These are phyloP conservation scores for Jacaranda mimosifolia DNA, from an alignment of 257 asterid species.

Conservation along the genomic window DNA sequence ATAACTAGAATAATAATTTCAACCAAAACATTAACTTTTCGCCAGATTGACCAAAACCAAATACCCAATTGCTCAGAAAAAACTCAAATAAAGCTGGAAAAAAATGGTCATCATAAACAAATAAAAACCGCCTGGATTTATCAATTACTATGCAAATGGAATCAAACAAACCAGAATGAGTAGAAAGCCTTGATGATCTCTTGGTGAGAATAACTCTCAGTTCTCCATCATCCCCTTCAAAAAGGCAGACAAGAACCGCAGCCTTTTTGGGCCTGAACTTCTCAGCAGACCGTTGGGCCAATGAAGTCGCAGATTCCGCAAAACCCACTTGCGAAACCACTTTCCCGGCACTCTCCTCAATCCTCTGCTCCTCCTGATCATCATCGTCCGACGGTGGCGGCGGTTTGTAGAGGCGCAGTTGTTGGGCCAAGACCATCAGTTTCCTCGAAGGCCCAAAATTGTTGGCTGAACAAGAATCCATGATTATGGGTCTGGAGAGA, in stretches of 20 bases:
- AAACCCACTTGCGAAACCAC: constrained; percentile 87
- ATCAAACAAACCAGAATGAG: constrained; percentile 84
- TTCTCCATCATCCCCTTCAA: constrained; percentile 85
- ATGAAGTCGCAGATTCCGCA: constrained; percentile 77
- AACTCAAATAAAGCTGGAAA: background rate
- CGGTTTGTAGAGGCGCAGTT: constrained; percentile 78
- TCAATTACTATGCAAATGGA: background rate
- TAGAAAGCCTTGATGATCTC: constrained; percentile 84
- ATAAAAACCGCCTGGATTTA: background rate
- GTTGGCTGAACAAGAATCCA: constrained; percentile 54
- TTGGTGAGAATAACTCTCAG: constrained; percentile 86
- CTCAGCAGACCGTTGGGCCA: constrained; percentile 50
- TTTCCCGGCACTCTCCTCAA: constrained; percentile 73
- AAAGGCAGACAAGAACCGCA: constrained; percentile 89
- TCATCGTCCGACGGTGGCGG: constrained; percentile 55
- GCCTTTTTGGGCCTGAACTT: constrained; percentile 83
- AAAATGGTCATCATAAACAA: background rate
- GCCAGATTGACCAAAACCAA: constrained; percentile 31
- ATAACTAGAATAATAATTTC: background rate
- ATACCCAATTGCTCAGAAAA: constrained; percentile 21
- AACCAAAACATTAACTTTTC: background rate
- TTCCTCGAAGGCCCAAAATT: constrained; percentile 46
- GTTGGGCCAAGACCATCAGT: constrained; percentile 71
- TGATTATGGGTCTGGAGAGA: constrained; percentile 46
- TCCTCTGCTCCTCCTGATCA: constrained; percentile 62